Percentiles rank a stretch among this genome's conserved stretches.
Conservation (phyloP, 2,329 filamentous ascomycete genomes). For the Penicillium verrucosum region DNA sequence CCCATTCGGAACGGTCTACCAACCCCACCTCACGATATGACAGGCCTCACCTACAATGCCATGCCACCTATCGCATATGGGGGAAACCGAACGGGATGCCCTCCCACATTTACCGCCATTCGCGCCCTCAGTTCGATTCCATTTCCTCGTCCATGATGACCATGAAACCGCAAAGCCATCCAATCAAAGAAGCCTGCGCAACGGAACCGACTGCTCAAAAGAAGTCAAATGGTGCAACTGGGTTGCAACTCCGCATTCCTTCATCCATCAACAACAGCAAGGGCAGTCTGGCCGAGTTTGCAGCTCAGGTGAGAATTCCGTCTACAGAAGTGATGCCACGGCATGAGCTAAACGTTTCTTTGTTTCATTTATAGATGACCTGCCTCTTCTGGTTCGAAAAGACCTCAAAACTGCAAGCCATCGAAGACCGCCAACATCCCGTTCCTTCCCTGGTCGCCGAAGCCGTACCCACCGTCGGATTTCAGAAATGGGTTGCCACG, state of each 20-base stretch:
- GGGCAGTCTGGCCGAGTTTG: conserved; percentile 76
- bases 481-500: conserved; percentile 89
- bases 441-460: conserved; percentile 62
- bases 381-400: conserved; percentile 98
- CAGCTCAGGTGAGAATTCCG: conserved; percentile 62
- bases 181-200: conserved; percentile 22
- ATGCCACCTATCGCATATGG: conserved; percentile 33
- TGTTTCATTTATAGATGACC: conserved; percentile 63
- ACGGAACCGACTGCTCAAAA: conserved; percentile 24
- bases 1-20: conserved; percentile 42
- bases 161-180: conserved; percentile 24
- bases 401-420: conserved; percentile 70
- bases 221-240: conserved; percentile 35
- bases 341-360: background rate
- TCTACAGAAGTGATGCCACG: background rate
- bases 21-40: conserved; percentile 44
- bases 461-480: conserved; percentile 73
- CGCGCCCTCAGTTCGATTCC: conserved; percentile 23
- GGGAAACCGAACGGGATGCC: conserved; percentile 26
- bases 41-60: conserved; percentile 38
- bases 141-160: conserved; percentile 21
- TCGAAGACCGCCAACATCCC: conserved; percentile 56
- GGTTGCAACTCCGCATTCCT: conserved; percentile 65
- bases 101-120: conserved; percentile 24
- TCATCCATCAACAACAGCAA: conserved; percentile 70